Conservation (phyloP, 192 early-diverging fungal species). For the Podochytrium sp. region DNA sequence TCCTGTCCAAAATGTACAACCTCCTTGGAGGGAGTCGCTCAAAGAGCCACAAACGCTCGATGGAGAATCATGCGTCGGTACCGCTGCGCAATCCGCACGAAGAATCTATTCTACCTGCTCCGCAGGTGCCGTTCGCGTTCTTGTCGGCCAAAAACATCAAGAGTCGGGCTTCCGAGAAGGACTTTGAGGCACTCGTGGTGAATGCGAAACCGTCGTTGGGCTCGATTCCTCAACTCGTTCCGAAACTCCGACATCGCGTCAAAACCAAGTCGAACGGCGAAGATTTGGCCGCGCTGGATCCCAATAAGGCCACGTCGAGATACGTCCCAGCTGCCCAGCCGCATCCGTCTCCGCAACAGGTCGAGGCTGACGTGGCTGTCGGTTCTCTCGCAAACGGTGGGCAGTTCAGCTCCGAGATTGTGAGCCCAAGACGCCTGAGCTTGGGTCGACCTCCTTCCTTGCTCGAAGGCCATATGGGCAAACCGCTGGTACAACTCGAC, state of each 20-base stretch:
- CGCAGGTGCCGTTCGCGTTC: conserved; percentile 23
- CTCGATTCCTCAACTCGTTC: not conserved
- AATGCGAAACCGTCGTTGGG: conserved; percentile 15
- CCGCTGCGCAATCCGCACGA: not conserved
- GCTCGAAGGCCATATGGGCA: too few relatives aligned
- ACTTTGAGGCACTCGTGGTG: conserved; percentile 30
- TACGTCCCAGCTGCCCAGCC: too few relatives aligned
- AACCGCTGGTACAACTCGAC: too few relatives aligned
- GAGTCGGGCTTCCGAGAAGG: conserved; percentile 19
- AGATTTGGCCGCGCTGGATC: too few relatives aligned
- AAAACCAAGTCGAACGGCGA: not conserved
- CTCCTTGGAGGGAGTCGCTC: conserved; percentile 27
- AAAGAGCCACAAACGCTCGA: conserved; percentile 8
- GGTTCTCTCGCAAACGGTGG: too few relatives aligned
- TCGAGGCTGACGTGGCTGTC: too few relatives aligned
- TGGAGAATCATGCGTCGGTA: not conserved
- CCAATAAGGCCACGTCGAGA: too few relatives aligned
- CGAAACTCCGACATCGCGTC: conserved; percentile 22
- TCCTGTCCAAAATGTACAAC: conserved; percentile 26
- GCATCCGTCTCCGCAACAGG: too few relatives aligned
- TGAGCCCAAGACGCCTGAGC: too few relatives aligned
- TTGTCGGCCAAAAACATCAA: conserved; percentile 21
- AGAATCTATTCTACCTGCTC: conserved; percentile 21
- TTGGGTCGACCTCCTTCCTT: too few relatives aligned
- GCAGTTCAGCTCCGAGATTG: too few relatives aligned